Base-by-base conservation (phyloP, 2,329 filamentous ascomycete species). In the Fusarium foetens region DNA sequence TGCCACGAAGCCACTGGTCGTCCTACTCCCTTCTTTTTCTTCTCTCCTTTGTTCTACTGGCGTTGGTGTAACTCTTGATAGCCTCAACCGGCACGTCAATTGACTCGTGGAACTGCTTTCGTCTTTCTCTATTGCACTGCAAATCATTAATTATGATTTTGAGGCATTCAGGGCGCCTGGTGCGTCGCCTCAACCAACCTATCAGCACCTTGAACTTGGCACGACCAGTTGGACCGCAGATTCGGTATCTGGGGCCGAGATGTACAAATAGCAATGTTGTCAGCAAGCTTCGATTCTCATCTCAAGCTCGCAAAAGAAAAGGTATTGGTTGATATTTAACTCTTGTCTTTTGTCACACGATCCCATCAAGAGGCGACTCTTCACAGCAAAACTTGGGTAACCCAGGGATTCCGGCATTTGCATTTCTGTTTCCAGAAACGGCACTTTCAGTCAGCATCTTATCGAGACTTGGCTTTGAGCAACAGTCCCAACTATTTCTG, bases 231-330 rank as follows among this genome's bases (percentile, higher is more conserved):
- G 54, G 51, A 49, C 66, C 54, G 52, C 71, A 65, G 53, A 53
- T 60, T 54, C 53, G 63, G 25, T 62, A 42, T 74, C 71, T 70
- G 74, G 67, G 69, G 62, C 74, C 75, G 68, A 69, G 42, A 35
- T 54, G 49, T 23, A 51, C 55, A 46, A 64, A 51, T 53, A 60
- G 36, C 29, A 57, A 53, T 42, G 52, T 43, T 35, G 43, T 43
- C 33, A 63, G 57, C 65, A 73, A 67, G 61, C 74, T 75, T 55
- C 74, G 58, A 36, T 81, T 81, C 71, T 79, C 79, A 39, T 78
- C 78, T n/a, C 75, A 78, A 55, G 58, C 71, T 52, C 38, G 65
- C 25, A 76, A 60, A 43, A 73, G 71, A 61, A 72, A 64, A 60
- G 79, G 79, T 81, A 76, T 58, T 79, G 71, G 74, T 59, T 79